phyloP scores from a whole-genome alignment of 805 yeast genomes.

The Vanderwaltozyma polyspora region DNA sequence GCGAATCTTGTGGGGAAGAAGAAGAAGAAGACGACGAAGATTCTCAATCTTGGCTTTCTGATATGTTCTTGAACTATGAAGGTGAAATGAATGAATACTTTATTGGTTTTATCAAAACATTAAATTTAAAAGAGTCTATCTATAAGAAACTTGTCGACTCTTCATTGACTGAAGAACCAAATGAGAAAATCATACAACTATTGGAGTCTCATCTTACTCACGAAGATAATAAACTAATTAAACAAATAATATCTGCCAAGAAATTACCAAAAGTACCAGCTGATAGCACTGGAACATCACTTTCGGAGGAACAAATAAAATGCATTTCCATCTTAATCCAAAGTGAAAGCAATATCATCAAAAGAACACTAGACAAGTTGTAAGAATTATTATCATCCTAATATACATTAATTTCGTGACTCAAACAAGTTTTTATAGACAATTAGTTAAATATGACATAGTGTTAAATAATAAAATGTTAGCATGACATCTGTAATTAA shows the following conservation, averaged over 20 bases:
- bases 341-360: neutral
- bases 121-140: neutral
- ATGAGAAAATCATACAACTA: neutral
- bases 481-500: too few relatives aligned
- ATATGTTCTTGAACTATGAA: slow-evolving; percentile 28
- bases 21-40: slow-evolving; percentile 7
- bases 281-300: neutral
- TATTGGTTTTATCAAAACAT: neutral
- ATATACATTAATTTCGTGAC: too few relatives aligned
- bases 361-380: neutral
- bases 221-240: neutral
- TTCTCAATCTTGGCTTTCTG: slow-evolving; percentile 31
- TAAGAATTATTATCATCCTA: too few relatives aligned
- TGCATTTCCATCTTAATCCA: neutral
- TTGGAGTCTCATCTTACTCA: neutral
- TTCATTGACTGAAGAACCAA: too few relatives aligned
- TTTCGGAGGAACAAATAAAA: neutral
- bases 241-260: neutral
- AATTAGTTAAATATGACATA: too few relatives aligned
- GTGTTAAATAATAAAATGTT: too few relatives aligned
- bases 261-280: neutral
- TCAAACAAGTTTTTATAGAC: too few relatives aligned
- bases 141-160: neutral
- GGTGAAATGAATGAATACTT: slow-evolving; percentile 32
- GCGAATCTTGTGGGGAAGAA: slow-evolving; percentile 1